Percentiles rank a stretch among this genome's conserved stretches.
These are phyloP conservation scores for Trypanosomatidae sp. DNA, from an alignment of 208 protist species.

Conservation along the genomic window DNA sequence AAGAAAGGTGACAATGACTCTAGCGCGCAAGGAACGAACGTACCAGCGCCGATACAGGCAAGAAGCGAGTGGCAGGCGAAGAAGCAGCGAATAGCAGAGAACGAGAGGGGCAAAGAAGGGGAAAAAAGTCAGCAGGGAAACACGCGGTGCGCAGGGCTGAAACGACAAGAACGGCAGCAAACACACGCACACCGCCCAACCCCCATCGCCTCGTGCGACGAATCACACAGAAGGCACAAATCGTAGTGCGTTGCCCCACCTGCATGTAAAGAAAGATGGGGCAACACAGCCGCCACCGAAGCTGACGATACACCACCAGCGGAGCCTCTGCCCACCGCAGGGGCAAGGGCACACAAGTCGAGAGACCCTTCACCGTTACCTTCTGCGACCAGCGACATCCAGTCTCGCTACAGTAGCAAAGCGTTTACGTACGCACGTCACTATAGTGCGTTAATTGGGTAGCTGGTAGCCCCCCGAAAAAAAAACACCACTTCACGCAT, in stretches of 20 bases:
- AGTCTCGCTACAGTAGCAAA: background rate
- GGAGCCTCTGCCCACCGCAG: background rate
- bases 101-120: background rate
- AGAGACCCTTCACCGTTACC: background rate
- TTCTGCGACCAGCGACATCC: background rate
- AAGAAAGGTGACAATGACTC: background rate
- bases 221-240: background rate
- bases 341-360: background rate
- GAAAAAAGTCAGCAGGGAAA: background rate
- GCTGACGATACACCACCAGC: background rate
- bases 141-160: background rate
- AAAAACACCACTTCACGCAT: no score
- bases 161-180: background rate
- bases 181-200: background rate
- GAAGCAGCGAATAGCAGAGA: background rate
- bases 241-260: accelerated
- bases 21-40: background rate
- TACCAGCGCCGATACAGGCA: background rate
- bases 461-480: no score
- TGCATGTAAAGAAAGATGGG: background rate
- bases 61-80: background rate
- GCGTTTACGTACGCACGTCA: background rate
- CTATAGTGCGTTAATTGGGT: no score
- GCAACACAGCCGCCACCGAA: background rate
- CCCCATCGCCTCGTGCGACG: background rate